Base-by-base conservation (phyloP, 352 stramenopile genomes). In the Chrysophaeum taylorii region DNA sequence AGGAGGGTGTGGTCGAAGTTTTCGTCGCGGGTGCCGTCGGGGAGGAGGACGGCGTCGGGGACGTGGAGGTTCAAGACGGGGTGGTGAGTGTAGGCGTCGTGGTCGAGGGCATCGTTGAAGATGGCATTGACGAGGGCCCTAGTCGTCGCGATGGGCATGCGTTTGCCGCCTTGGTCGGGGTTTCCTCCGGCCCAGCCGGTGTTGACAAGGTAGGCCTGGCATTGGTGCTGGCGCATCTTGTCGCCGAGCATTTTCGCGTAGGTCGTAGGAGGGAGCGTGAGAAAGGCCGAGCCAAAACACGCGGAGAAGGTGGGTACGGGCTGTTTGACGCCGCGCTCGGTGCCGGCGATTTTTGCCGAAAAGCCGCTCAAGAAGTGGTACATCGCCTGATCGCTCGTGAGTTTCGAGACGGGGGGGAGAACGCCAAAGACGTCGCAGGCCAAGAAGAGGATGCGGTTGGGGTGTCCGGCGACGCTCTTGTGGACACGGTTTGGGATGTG, bases 321-420 rank as follows among this genome's bases (percentile, higher is more conserved):
- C 78, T 98, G 92, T 42, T 85, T 97, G 57, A 98, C 85, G 57
- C 94, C 94, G 70, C 93, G 87, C 81, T 98, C 94, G 36, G 94
- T 98, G 71, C 94, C 94, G 37, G 94, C 94, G 70, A 98, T 94
- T 83, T 98, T 98, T 68, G 93, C 94, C 27, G 94, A 98, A 84
- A 98, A 98, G 54, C 94, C 94, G 45, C 86, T 96, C 48, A 98
- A 83, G 81, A 98, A 98, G 79, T 98, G 93, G 81, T 98, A 98
- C 90, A 97, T 96, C 69, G 94, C 93, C 84, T 98, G 93, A 37
- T 87, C 91, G 60, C 85, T 76, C 71, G 77, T 92, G 36, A 98
- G 82, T 74, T 93, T 95, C 27, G 92, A 92, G 76, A 98, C 92
- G 23, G 94, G 94, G 37, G 94, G 94, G 42, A 98, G 79, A 43